Percentiles rank a stretch among this genome's conserved stretches.
phyloP scores from a whole-genome alignment of 2,329 filamentous ascomycete genomes.

The Akanthomyces dipterigenus region DNA sequence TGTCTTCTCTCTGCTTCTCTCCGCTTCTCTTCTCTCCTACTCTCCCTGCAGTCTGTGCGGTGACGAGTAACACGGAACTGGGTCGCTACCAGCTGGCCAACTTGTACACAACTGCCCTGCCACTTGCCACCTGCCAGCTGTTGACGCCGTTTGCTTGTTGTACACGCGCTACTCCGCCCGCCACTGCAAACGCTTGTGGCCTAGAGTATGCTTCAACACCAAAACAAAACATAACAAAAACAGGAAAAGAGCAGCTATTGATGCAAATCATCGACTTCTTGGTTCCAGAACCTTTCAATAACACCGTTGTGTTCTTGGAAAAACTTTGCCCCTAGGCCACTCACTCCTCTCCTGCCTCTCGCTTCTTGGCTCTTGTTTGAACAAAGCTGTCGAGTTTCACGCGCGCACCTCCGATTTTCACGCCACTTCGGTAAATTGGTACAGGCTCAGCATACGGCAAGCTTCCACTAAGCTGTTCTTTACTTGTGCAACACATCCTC shows the following conservation, averaged over 20 bases:
- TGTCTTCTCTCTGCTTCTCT: background rate
- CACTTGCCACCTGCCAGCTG: background rate
- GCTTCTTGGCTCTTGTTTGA: background rate
- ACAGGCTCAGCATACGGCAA: background rate
- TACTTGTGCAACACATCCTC: background rate
- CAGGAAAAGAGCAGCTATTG: background rate
- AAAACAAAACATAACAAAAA: background rate
- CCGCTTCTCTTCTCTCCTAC: background rate
- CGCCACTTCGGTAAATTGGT: background rate
- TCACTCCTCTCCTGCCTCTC: background rate
- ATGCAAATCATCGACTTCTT: background rate
- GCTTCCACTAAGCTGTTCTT: background rate
- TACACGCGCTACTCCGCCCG: background rate
- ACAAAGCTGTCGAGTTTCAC: background rate
- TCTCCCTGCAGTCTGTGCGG: background rate
- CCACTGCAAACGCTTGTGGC: background rate
- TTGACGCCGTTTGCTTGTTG: background rate
- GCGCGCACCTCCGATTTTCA: background rate
- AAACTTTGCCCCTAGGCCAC: no score
- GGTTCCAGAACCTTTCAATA: background rate
- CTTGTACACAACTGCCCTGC: no score
- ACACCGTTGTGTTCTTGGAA: background rate
- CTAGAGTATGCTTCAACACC: background rate
- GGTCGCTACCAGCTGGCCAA: background rate
- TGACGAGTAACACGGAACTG: background rate